A percentile compares a stretch with the other conserved stretches of the same genome.
phyloP scores from a whole-genome alignment of 179 eudicot genomes.

The Heliamphora pulchella region DNA sequence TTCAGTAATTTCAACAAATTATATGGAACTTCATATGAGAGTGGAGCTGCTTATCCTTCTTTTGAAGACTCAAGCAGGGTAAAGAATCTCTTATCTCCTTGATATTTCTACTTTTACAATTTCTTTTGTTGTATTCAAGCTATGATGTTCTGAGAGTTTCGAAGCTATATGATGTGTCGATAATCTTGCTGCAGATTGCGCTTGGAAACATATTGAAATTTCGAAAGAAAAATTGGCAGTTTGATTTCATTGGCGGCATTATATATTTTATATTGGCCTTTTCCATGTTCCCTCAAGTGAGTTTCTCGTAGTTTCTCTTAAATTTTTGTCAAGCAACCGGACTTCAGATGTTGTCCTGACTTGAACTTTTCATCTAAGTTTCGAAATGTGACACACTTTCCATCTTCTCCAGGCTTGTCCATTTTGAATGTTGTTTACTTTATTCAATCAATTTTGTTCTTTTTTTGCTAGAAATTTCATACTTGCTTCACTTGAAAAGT shows the following conservation, averaged over 20 bases:
- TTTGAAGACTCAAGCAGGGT: conserved; percentile 98
- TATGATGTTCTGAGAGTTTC: neutral
- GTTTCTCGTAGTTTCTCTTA: conserved; percentile 9
- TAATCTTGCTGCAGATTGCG: conserved; percentile 64
- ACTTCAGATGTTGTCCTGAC: neutral
- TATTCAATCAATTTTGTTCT: neutral
- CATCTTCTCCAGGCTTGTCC: too few relatives aligned
- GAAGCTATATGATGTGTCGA: conserved; percentile 2
- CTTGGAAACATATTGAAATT: conserved; percentile 93
- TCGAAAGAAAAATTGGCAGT: conserved; percentile 98
- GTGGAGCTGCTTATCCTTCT: conserved; percentile 84
- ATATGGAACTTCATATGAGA: conserved; percentile 57
- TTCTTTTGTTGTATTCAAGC: neutral
- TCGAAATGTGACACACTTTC: too few relatives aligned
- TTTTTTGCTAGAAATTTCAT: neutral
- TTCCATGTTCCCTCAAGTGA: conserved; percentile 98
- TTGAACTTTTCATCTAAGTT: too few relatives aligned
- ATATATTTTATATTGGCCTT: conserved; percentile 81
- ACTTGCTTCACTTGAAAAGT: neutral
- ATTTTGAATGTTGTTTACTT: conserved; percentile 4
- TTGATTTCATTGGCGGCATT: conserved; percentile 91
- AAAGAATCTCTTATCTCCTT: conserved; percentile 11
- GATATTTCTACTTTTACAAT: neutral
- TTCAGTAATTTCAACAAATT: conserved; percentile 60
- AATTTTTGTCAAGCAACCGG: neutral